Conservation (phyloP, 208 protist species). For the Porcisia deanei region DNA sequence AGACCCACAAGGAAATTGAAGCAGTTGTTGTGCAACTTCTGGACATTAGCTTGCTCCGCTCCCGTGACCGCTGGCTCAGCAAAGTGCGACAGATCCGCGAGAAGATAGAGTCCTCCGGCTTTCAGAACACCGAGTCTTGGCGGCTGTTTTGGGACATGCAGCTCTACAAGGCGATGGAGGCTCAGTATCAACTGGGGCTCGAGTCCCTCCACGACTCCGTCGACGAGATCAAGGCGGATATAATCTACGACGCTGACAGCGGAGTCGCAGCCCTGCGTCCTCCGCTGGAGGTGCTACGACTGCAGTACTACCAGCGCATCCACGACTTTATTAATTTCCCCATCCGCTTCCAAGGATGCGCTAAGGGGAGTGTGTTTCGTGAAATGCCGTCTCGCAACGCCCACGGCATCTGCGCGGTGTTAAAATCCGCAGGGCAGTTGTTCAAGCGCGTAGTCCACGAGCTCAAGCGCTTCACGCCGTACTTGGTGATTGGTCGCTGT, state of each 20-base stretch:
- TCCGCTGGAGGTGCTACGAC: constrained; percentile 89
- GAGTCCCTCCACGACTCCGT: constrained; percentile 93
- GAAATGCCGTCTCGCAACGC: constrained; percentile 92
- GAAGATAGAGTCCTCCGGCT: constrained; percentile 87
- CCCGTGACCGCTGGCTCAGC: constrained; percentile 93
- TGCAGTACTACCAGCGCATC: constrained; percentile 95
- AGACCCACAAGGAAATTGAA: constrained; percentile 87
- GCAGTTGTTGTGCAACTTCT: constrained; percentile 89
- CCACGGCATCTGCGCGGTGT: constrained; percentile 88
- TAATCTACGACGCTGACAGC: constrained; percentile 89
- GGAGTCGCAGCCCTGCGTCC: constrained; percentile 84
- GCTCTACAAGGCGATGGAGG: constrained; percentile 97
- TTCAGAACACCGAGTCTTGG: constrained; percentile 94
- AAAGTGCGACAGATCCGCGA: constrained; percentile 87
- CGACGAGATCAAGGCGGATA: constrained; percentile 90
- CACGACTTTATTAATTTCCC: constrained; percentile 96
- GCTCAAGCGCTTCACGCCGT: constrained; percentile 85
- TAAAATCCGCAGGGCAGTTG: constrained; percentile 90
- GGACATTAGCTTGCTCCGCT: constrained; percentile 90
- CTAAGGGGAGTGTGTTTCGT: constrained; percentile 62
- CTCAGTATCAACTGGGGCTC: constrained; percentile 94
- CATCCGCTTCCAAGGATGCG: constrained; percentile 89
- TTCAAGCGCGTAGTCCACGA: constrained; percentile 90
- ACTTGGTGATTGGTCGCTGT: constrained; percentile 92
- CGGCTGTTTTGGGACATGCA: constrained; percentile 97